These are phyloP conservation scores for Sclerotinia spermophila DNA, from an alignment of 2,329 filamentous ascomycete species.

Conservation along the genomic window DNA sequence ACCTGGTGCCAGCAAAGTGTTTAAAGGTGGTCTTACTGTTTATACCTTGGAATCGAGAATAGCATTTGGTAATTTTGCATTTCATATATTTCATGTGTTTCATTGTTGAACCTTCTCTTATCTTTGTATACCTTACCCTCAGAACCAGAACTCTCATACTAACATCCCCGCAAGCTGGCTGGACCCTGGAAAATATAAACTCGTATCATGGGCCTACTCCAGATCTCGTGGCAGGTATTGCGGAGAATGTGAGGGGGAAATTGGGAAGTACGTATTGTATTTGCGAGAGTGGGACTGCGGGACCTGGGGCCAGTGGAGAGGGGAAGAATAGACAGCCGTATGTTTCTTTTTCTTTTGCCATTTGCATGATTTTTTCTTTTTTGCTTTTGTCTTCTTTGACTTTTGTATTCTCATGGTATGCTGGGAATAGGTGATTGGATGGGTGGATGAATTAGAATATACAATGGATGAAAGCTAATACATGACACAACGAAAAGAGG, in stretches of 20 bases:
- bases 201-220: conserved; percentile 58
- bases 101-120: background rate
- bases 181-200: conserved; percentile 52
- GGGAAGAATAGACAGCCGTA: conserved; percentile 55
- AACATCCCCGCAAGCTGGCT: conserved; percentile 44
- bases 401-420: background rate
- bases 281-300: conserved; percentile 60
- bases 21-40: conserved; percentile 57
- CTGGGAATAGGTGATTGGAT: background rate
- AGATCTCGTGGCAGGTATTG: conserved; percentile 53
- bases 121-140: background rate
- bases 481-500: conserved; percentile 40
- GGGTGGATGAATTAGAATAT: too few species aligned
- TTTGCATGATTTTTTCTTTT: background rate
- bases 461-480: background rate
- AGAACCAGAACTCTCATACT: background rate
- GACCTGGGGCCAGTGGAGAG: conserved; percentile 55
- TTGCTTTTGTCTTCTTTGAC: background rate
- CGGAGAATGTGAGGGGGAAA: conserved; percentile 52
- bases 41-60: conserved; percentile 37
- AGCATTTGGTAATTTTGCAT: conserved; percentile 30
- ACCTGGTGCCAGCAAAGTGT: conserved; percentile 55
- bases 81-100: background rate
- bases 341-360: conserved; percentile 22
- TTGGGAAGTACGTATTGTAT: conserved; percentile 55